Base-by-base conservation (phyloP, 768 basidiomycete genomes). In the Xerocomus potaroensis region DNA sequence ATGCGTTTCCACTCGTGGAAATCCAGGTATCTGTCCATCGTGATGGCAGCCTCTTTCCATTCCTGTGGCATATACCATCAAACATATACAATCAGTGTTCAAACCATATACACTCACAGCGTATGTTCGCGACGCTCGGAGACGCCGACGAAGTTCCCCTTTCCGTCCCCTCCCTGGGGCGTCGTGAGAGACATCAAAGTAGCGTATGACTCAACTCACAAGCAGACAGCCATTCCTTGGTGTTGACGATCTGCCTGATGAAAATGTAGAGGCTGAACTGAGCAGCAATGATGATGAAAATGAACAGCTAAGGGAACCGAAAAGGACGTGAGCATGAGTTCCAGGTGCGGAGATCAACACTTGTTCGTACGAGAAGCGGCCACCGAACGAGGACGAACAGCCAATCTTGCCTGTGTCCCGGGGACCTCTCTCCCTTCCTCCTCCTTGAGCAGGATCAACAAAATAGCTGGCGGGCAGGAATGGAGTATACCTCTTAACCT, bases 1-100 rank as follows among this genome's bases (percentile, higher is more conserved):
- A 81, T 65, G 43, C 72, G 75, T 64, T 98, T 98, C 96, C 96
- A 99, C 45, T 84, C 81, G 46, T 91, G 76, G 57, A 96, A 95
- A 6, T 83, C 75, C 22, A 98, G 72, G 69, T 86, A 86, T 45
- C 78, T 75, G 58, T 99, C 96, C 51, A 99, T 63, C 33, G 73
- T 76, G 43, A 76, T 67, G 1, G 96, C 96, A 0, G 83, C 82
- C 23, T 75, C 72, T 66, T 87, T 91, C 96, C 96, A 99, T 68
- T 96, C 88, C 75, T 88, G 54, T 24, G 24, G 29, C 8, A 22
- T 22, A 14, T 26, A 30, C 1, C 10, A 4, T 21, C 11, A 4
- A 40, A 16, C 12, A 3, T 18, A 7, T 4, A 8, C 4, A 24
- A 27, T 23, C 10, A 33, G 31, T 16, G 15, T 29, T 26, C 12